These are phyloP conservation scores for Lolium multiflorum DNA, from an alignment of 176 grass and related monocot genomes.

Conservation along the genomic window DNA sequence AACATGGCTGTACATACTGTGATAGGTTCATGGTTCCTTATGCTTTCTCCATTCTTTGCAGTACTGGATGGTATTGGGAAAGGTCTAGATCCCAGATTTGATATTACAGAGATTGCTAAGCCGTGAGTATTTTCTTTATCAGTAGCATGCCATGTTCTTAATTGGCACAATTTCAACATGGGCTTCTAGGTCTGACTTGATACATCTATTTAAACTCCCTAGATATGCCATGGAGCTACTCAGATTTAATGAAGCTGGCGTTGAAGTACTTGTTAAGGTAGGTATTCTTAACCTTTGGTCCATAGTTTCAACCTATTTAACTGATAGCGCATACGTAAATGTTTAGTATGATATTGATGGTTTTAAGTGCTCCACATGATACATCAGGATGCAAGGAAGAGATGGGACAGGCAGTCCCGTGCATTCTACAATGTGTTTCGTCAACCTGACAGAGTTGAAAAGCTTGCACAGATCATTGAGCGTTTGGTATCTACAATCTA, in stretches of 20 bases:
- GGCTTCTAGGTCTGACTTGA: conserved; percentile 35
- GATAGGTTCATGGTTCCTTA: conserved; percentile 35
- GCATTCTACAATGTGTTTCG: conserved; percentile 97
- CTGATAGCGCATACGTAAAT: not conserved
- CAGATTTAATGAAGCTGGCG: conserved; percentile 93
- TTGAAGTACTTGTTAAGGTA: conserved; percentile 96
- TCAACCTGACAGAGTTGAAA: conserved; percentile 98
- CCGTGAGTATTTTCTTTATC: conserved; percentile 72
- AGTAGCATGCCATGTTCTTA: conserved; percentile 34
- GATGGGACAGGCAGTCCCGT: conserved; percentile 94
- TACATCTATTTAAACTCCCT: conserved; percentile 43
- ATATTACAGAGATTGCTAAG: conserved; percentile 99
- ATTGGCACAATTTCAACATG: conserved; percentile 6
- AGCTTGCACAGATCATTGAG: conserved; percentile 84
- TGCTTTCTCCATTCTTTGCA: conserved; percentile 53
- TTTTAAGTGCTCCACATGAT: conserved; percentile 40
- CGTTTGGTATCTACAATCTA: conserved; percentile 60
- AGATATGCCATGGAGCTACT: conserved; percentile 95
- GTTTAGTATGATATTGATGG: conserved; percentile 16
- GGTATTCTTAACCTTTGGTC: conserved; percentile 40
- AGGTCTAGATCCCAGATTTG: conserved; percentile 97
- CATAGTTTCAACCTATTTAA: conserved; percentile 20
- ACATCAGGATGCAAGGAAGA: conserved; percentile 82
- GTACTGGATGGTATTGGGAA: conserved; percentile 99
- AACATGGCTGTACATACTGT: conserved; percentile 29